These are phyloP conservation scores for Cercospora beticola DNA, from an alignment of 2,329 filamentous ascomycete genomes.

Conservation along the genomic window DNA sequence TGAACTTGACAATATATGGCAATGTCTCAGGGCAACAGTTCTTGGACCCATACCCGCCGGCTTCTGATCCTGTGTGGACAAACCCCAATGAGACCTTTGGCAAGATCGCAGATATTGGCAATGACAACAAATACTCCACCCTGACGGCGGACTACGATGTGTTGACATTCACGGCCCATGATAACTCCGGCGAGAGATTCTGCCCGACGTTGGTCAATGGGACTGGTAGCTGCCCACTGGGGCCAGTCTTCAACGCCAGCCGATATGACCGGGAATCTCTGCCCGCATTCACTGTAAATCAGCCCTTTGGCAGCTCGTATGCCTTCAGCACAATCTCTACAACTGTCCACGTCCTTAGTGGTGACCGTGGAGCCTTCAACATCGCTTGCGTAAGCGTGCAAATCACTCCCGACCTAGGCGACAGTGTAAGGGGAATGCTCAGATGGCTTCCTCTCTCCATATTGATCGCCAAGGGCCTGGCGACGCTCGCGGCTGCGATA, in stretches of 20 bases:
- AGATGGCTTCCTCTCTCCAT: constrained; percentile 76
- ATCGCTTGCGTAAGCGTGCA: constrained; percentile 80
- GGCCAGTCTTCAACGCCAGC: constrained; percentile 66
- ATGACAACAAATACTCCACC: constrained; percentile 68
- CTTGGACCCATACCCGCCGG: constrained; percentile 56
- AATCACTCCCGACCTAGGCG: constrained; percentile 79
- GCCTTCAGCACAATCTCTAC: constrained; percentile 79
- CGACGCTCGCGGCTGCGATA: constrained; percentile 79
- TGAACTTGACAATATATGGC: constrained; percentile 81
- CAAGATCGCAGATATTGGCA: constrained; percentile 72
- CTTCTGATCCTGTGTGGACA: constrained; percentile 60
- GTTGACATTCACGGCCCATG: constrained; percentile 72
- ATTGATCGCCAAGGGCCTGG: constrained; percentile 74
- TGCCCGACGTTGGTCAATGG: constrained; percentile 62
- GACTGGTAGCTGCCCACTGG: constrained; percentile 65
- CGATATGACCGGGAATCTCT: constrained; percentile 54
- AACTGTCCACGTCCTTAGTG: constrained; percentile 72
- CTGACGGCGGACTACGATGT: constrained; percentile 70
- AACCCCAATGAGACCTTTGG: constrained; percentile 63
- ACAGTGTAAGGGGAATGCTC: constrained; percentile 64
- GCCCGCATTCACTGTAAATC: constrained; percentile 70
- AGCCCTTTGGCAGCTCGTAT: constrained; percentile 79
- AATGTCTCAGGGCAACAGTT: constrained; percentile 78
- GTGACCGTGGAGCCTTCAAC: constrained; percentile 61
- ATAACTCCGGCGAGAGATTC: constrained; percentile 57